Evolutionary conservation across 306 rosid genomes (phyloP).

Genomic region (Macrotyloma uniflorum): DNA sequence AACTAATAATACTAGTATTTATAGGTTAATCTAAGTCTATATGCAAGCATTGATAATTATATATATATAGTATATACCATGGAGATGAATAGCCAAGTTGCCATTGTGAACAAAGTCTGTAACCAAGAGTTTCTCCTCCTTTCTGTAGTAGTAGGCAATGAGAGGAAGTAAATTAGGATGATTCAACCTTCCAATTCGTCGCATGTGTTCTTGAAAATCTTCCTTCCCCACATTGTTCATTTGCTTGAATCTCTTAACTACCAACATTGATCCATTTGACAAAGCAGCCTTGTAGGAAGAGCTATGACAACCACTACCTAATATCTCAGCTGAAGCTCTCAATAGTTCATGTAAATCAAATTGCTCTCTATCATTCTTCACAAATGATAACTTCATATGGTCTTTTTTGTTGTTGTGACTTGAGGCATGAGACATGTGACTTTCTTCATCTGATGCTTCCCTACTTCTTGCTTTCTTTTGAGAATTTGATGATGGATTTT

Average conservation of each 20-base stretch:
- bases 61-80: slow-evolving; percentile 45
- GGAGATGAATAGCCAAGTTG: slow-evolving; percentile 79
- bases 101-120: slow-evolving; percentile 55
- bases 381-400: slow-evolving; percentile 57
- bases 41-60: too few relatives aligned
- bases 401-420: slow-evolving; percentile 43
- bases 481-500: slow-evolving; percentile 39
- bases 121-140: slow-evolving; percentile 87
- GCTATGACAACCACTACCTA: slow-evolving; percentile 80
- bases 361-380: slow-evolving; percentile 64
- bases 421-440: slow-evolving; percentile 15
- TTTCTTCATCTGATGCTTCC: not conserved
- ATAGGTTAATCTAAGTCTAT: not conserved
- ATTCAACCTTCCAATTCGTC: slow-evolving; percentile 66
- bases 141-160: slow-evolving; percentile 76
- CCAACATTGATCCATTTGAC: slow-evolving; percentile 56
- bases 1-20: not conserved
- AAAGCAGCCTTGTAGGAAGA: slow-evolving; percentile 83
- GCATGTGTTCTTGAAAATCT: slow-evolving; percentile 85
- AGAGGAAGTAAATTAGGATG: slow-evolving; percentile 86
- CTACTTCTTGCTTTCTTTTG: slow-evolving; percentile 25
- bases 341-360: slow-evolving; percentile 78
- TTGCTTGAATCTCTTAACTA: slow-evolving; percentile 86
- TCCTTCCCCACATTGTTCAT: slow-evolving; percentile 81
- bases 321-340: slow-evolving; percentile 79